These are phyloP conservation scores for Lactarius deliciosus DNA, from an alignment of 768 basidiomycete genomes.

Conservation along the genomic window DNA sequence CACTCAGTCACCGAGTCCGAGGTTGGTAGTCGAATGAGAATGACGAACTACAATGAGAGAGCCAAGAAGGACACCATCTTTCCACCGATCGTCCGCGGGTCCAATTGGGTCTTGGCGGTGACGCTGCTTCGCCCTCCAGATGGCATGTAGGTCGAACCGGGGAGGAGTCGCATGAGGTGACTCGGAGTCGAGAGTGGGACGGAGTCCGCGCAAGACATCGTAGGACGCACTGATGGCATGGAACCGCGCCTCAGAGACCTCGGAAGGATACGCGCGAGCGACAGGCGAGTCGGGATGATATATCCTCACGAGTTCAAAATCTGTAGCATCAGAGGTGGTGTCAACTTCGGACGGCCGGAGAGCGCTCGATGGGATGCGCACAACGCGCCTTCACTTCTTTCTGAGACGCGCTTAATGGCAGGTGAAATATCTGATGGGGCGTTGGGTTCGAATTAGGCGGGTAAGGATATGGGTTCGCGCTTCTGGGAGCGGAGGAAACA, in stretches of 20 bases:
- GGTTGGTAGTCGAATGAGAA: not conserved
- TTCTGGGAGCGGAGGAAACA: conserved; percentile 26
- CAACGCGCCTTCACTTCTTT: conserved; percentile 42
- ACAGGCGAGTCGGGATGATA: conserved; percentile 73
- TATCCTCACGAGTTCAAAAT: conserved; percentile 76
- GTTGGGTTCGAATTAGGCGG: conserved; percentile 38
- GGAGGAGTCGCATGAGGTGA: conserved; percentile 31
- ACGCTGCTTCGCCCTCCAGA: conserved; percentile 43
- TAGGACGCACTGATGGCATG: conserved; percentile 70
- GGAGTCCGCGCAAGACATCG: conserved; percentile 56
- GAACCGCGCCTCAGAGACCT: conserved; percentile 61
- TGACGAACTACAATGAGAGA: conserved; percentile 49
- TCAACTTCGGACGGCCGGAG: conserved; percentile 24
- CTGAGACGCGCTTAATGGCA: conserved; percentile 37
- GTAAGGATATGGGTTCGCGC: conserved; percentile 38
- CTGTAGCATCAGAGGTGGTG: conserved; percentile 38
- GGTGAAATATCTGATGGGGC: conserved; percentile 44
- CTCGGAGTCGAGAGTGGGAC: conserved; percentile 30
- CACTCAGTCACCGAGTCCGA: not conserved
- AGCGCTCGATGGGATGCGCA: conserved; percentile 30
- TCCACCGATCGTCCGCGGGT: conserved; percentile 63
- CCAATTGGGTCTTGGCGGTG: conserved; percentile 45
- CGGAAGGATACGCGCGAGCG: conserved; percentile 44
- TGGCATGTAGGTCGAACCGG: conserved; percentile 34
- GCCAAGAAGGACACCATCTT: conserved; percentile 60